Conservation (phyloP, 2,329 filamentous ascomycete species). For the Pezicula carpinea region DNA sequence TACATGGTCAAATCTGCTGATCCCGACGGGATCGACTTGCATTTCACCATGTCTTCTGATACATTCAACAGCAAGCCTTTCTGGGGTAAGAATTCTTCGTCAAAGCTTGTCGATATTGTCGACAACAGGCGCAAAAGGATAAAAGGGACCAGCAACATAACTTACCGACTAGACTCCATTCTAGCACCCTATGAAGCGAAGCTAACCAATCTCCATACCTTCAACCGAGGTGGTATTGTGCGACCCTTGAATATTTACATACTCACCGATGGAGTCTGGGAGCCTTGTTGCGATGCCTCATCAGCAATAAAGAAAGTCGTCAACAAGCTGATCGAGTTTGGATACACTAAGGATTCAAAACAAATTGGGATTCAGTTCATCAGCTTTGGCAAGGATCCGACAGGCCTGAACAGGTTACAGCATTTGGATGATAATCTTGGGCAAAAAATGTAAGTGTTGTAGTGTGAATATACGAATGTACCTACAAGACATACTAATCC, state of each 20-base stretch:
- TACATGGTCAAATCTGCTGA: slow-evolving; percentile 11
- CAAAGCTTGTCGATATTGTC: slow-evolving; percentile 1
- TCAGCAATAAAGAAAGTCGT: slow-evolving; percentile 5
- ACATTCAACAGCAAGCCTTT: background rate
- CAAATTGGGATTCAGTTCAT: slow-evolving; percentile 19
- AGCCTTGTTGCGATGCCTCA: background rate
- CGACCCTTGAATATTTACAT: slow-evolving; percentile 13
- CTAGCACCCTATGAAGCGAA: too few relatives aligned
- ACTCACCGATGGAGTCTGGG: slow-evolving; percentile 14
- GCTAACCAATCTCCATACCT: too few relatives aligned
- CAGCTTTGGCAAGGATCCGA: slow-evolving; percentile 10
- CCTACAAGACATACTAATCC: background rate
- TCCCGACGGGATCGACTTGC: slow-evolving; percentile 11
- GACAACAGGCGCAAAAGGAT: background rate
- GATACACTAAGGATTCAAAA: background rate
- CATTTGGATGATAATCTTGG: slow-evolving; percentile 5
- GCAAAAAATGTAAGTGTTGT: slow-evolving; percentile 6
- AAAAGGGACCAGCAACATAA: too few relatives aligned
- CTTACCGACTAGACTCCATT: too few relatives aligned
- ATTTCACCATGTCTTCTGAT: slow-evolving; percentile 2
- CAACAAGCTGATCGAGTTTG: background rate
- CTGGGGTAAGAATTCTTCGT: background rate
- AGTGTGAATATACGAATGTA: background rate
- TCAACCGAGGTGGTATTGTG: background rate
- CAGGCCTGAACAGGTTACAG: slow-evolving; percentile 3